A percentile compares a stretch with the other conserved stretches of the same genome.
phyloP scores from a whole-genome alignment of 495 filamentous ascomycete species.

The Aspergillus carlsbadensis region DNA sequence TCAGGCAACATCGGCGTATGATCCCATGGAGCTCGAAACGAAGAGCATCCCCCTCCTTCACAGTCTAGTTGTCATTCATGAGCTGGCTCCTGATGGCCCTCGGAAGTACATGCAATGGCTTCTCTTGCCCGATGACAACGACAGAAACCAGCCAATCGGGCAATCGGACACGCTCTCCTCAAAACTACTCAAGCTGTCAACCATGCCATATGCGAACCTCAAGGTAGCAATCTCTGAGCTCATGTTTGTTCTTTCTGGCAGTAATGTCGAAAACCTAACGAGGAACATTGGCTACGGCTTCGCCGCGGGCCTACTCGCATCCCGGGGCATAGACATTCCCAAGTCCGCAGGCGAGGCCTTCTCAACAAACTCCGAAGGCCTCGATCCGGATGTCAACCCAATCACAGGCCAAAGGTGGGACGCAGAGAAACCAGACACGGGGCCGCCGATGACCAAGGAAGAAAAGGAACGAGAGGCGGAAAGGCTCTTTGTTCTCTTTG shows the following conservation, averaged over 20 bases:
- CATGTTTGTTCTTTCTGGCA: conserved; percentile 82
- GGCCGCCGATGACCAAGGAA: conserved; percentile 77
- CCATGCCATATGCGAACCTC: conserved; percentile 67
- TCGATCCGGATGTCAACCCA: conserved; percentile 63
- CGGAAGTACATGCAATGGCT: conserved; percentile 60
- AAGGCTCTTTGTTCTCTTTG: conserved; percentile 89
- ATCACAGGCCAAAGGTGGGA: conserved; percentile 85
- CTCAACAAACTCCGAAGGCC: conserved; percentile 40
- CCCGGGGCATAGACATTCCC: conserved; percentile 75
- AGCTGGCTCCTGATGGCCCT: conserved; percentile 64
- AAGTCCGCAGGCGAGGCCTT: conserved; percentile 60
- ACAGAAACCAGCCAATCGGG: conserved; percentile 78
- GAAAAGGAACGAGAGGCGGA: conserved; percentile 95
- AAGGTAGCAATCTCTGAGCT: conserved; percentile 74
- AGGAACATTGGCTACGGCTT: conserved; percentile 88
- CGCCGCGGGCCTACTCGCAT: conserved; percentile 84
- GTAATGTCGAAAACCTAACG: conserved; percentile 68
- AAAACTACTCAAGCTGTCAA: conserved; percentile 75
- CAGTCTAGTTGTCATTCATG: conserved; percentile 68
- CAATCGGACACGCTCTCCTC: conserved; percentile 71
- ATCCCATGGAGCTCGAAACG: conserved; percentile 65
- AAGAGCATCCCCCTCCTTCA: conserved; percentile 68
- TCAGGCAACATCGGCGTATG: conserved; percentile 57
- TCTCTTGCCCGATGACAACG: conserved; percentile 75
- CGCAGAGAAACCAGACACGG: conserved; percentile 56